Percentiles rank a stretch among this genome's conserved stretches.
Conservation (phyloP, 352 stramenopile genomes). For the Phytophthora sansomeana region DNA sequence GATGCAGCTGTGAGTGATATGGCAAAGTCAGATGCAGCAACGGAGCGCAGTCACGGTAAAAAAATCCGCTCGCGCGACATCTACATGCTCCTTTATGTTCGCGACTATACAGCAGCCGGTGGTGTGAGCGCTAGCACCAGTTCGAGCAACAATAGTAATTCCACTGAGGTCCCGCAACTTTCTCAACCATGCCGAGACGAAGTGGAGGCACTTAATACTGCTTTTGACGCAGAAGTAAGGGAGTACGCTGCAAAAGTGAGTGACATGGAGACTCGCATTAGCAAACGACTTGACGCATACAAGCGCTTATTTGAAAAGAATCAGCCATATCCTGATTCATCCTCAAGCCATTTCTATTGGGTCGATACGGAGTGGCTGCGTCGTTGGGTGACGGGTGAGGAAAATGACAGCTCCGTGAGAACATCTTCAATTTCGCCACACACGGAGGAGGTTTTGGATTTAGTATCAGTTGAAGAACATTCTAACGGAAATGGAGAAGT, state of each 20-base stretch:
- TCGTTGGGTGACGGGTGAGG: conserved; percentile 71
- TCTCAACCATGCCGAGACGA: conserved; percentile 49
- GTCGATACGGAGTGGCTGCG: conserved; percentile 72
- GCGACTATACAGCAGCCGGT: conserved; percentile 37
- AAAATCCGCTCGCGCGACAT: conserved; percentile 80
- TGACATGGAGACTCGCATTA: conserved; percentile 59
- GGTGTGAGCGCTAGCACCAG: neutral
- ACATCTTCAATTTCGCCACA: conserved; percentile 19
- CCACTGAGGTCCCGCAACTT: conserved; percentile 23
- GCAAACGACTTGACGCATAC: conserved; percentile 62
- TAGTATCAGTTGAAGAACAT: conserved; percentile 2
- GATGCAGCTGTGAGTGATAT: conserved; percentile 75
- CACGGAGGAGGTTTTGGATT: conserved; percentile 14
- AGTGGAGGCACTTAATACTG: conserved; percentile 58
- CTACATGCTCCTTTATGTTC: conserved; percentile 89
- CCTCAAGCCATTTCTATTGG: conserved; percentile 64
- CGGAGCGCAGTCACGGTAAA: conserved; percentile 53
- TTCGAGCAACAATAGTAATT: neutral
- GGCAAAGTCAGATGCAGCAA: conserved; percentile 40
- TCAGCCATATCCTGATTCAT: conserved; percentile 47
- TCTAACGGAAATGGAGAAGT: conserved; percentile 12
- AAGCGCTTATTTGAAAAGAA: conserved; percentile 69
- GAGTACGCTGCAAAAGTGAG: conserved; percentile 55
- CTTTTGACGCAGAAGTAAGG: conserved; percentile 57
- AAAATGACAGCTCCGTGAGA: conserved; percentile 27